Conservation (phyloP, 2,329 filamentous ascomycete genomes). For the Colletotrichum lindemuthianum region DNA sequence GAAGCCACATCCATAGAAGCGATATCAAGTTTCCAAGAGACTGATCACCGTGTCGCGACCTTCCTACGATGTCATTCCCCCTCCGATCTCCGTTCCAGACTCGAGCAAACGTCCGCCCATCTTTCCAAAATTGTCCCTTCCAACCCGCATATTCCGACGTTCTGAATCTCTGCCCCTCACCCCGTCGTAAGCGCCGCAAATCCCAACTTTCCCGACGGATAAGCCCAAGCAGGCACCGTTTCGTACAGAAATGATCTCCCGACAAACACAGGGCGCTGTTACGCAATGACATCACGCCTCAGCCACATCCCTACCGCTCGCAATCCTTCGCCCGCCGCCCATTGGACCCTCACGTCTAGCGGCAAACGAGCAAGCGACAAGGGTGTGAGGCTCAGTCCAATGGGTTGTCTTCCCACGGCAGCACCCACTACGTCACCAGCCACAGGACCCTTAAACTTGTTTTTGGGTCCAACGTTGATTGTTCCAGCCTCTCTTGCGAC, state of each 20-base stretch:
- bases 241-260: background rate
- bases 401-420: background rate
- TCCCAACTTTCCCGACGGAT: conserved; percentile 1
- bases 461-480: conserved; percentile 13
- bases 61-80: conserved; percentile 6
- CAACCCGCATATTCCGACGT: conserved; percentile 23
- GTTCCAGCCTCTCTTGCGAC: background rate
- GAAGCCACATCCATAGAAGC: too few species aligned
- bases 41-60: too few species aligned
- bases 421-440: conserved; percentile 33
- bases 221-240: background rate
- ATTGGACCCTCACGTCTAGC: conserved; percentile 9
- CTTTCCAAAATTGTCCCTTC: too few species aligned
- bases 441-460: conserved; percentile 34
- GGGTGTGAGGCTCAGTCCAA: conserved; percentile 32
- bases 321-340: background rate
- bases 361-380: conserved; percentile 14
- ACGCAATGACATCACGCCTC: conserved; percentile 24
- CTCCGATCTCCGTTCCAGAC: conserved; percentile 21
- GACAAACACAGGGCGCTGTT: background rate
- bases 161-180: background rate
- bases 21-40: too few species aligned
- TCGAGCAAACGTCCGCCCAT: too few species aligned
- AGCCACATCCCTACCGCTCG: conserved; percentile 22
- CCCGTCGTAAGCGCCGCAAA: conserved; percentile 18